A percentile compares a stretch with the other conserved stretches of the same genome.
phyloP scores from a whole-genome alignment of 345 rosid genomes.

The Salix suchowensis region DNA sequence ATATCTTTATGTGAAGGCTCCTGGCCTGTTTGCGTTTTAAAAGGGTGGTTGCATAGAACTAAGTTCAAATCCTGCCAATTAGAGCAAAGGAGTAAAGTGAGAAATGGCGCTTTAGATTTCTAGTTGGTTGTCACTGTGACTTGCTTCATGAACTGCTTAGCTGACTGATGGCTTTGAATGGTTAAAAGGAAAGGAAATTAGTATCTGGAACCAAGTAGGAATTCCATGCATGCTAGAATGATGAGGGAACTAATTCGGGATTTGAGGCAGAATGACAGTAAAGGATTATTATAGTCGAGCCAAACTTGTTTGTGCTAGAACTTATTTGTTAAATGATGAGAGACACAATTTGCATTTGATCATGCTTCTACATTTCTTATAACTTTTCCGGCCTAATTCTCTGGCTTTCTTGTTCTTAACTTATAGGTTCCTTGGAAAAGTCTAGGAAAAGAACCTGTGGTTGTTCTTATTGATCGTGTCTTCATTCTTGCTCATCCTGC shows the following conservation, averaged over 20 bases:
- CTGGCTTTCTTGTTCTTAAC: neutral
- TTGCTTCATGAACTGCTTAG: neutral
- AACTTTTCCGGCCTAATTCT: neutral
- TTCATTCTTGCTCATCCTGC: slow-evolving; percentile 85
- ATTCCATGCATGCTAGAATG: neutral
- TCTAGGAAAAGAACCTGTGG: slow-evolving; percentile 92
- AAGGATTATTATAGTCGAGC: too few relatives aligned
- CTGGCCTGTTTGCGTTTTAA: too few relatives aligned
- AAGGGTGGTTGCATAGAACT: too few relatives aligned
- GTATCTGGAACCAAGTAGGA: neutral
- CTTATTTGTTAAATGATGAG: too few relatives aligned
- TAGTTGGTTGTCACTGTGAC: neutral
- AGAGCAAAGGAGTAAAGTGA: neutral
- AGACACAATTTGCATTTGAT: neutral
- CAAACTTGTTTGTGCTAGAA: too few relatives aligned
- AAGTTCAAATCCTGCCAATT: neutral
- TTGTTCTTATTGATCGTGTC: slow-evolving; percentile 88
- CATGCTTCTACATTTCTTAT: neutral
- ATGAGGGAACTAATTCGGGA: neutral
- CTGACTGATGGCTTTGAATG: neutral
- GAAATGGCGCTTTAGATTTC: neutral
- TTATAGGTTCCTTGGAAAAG: slow-evolving; percentile 98
- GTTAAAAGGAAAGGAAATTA: neutral
- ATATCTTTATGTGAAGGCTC: too few relatives aligned
- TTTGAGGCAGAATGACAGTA: too few relatives aligned